phyloP scores from a whole-genome alignment of 345 rosid species.

The Bruguiera parviflora region DNA sequence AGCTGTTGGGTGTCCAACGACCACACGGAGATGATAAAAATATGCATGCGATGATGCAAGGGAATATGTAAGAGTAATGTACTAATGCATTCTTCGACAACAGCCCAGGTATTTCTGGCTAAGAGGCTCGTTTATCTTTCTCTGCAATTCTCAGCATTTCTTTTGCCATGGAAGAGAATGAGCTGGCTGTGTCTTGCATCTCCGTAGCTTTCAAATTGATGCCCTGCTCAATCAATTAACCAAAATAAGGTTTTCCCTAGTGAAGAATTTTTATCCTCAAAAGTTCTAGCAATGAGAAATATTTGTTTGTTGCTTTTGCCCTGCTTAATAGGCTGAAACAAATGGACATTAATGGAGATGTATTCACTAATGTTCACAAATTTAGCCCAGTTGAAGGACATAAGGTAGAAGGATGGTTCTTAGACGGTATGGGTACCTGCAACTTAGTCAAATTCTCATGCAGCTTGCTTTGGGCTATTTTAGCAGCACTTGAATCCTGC shows the following conservation, averaged over 20 bases:
- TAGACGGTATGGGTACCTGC: constrained; percentile 47
- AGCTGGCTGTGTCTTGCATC: constrained; percentile 78
- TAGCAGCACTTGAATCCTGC: constrained; percentile 72
- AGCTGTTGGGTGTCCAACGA: too few relatives aligned
- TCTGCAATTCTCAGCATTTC: constrained; percentile 66
- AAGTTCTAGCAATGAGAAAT: too few relatives aligned
- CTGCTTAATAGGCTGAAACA: too few relatives aligned
- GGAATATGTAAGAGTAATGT: too few relatives aligned
- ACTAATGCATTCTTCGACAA: too few relatives aligned
- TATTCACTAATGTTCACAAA: too few relatives aligned
- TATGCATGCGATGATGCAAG: not conserved
- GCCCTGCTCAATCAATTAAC: constrained; percentile 45
- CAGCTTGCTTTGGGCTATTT: constrained; percentile 82
- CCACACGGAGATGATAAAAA: not conserved
- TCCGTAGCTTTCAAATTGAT: constrained; percentile 64
- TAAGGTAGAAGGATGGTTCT: not conserved
- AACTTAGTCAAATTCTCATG: constrained; percentile 64
- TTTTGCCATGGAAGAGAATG: constrained; percentile 85
- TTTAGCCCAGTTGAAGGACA: too few relatives aligned
- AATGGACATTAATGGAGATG: too few relatives aligned
- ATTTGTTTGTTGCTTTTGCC: too few relatives aligned
- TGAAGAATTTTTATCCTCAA: not conserved
- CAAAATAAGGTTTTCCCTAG: not conserved
- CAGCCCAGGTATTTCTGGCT: constrained; percentile 2
- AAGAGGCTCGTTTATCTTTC: constrained; percentile 45